Base-by-base conservation (phyloP, 78 protist genomes). In the Monosiga brevicollis region DNA sequence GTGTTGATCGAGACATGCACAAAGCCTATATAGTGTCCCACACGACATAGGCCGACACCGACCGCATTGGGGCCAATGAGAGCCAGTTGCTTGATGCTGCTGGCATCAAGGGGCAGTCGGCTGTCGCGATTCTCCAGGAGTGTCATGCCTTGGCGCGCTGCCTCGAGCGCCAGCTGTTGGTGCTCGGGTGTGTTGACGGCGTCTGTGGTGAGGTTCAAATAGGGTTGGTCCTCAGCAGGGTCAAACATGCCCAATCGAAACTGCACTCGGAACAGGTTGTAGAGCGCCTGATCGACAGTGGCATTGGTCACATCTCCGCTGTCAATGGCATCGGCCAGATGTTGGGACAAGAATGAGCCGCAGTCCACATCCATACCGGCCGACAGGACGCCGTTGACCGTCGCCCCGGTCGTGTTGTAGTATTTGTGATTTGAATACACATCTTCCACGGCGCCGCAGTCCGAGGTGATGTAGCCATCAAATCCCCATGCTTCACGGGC, bases 391-490 rank as follows among this genome's bases (percentile, higher is more conserved):
- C 15, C 84, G 34, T 11, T 11, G 25, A 32, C 9, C 25, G 82
- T 42, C 42, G 79, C 73, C 55, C 43, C 54, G 11, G 81, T 42
- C 24, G 84, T 34, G 72, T 2, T 24, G 25, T 24, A 20, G 83
- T 79, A 85, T 29, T 71, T 23, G 81, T 87, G 84, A 11, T 1
- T 1, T 71, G 24, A 6, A 10, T 9, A 20, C 9, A 78, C 87
- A 15, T 75, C 78, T 20, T 6, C 40, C 6, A 75, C 84, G 26
- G 92, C 87, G 39, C 82, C 90, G 34, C 78, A 39, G 78, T 87
- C 92, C 42, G 54, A 23, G 25, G 87, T 79, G 73, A 89, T 41
- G 81, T 87, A 86, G 35, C 92, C 92, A 37, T 24, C 22, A 74
- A 86, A 89, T 55, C 43, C 80, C 85, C 85, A 89, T 38, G 0